Conservation (phyloP, 1,284 basidiomycete species). For the Ceratobasidium sp. region DNA sequence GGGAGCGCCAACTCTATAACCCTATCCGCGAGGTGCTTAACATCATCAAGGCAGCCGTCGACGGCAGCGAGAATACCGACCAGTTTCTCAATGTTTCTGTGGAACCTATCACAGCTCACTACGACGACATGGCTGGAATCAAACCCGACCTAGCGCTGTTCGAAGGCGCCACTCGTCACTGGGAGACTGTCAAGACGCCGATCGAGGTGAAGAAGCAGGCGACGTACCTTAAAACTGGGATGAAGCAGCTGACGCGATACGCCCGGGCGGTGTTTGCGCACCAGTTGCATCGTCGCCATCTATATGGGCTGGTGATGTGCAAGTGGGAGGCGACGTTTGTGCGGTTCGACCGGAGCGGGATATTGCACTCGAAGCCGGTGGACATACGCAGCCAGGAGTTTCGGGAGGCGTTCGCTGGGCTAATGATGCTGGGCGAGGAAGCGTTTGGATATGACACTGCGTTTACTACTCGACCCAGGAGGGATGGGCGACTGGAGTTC, state of each 20-base stretch:
- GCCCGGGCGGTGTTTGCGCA: conserved; percentile 30
- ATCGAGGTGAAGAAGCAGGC: conserved; percentile 20
- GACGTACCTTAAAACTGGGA: conserved; percentile 6
- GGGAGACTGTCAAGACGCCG: conserved; percentile 26
- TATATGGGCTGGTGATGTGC: conserved; percentile 20
- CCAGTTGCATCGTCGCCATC: conserved; percentile 37
- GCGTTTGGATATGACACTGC: conserved; percentile 9
- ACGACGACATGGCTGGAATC: background rate
- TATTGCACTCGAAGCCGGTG: conserved; percentile 5
- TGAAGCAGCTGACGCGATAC: conserved; percentile 28
- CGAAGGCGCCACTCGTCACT: conserved; percentile 8
- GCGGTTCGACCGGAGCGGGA: conserved; percentile 24
- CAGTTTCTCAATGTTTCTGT: background rate
- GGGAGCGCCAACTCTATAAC: background rate
- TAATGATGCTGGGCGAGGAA: conserved; percentile 7
- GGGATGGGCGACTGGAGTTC: conserved; percentile 8
- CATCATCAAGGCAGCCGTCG: conserved; percentile 3
- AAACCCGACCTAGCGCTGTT: conserved; percentile 31
- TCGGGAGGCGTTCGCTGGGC: conserved; percentile 11
- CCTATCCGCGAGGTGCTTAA: conserved; percentile 10
- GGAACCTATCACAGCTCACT: background rate
- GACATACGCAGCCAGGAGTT: conserved; percentile 7
- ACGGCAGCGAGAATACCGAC: background rate
- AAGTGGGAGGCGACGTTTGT: conserved; percentile 16
- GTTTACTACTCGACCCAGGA: background rate